A percentile compares a stretch with the other conserved stretches of the same genome.
Conservation (phyloP, 2,329 filamentous ascomycete species). For the Exophiala viscosa region DNA sequence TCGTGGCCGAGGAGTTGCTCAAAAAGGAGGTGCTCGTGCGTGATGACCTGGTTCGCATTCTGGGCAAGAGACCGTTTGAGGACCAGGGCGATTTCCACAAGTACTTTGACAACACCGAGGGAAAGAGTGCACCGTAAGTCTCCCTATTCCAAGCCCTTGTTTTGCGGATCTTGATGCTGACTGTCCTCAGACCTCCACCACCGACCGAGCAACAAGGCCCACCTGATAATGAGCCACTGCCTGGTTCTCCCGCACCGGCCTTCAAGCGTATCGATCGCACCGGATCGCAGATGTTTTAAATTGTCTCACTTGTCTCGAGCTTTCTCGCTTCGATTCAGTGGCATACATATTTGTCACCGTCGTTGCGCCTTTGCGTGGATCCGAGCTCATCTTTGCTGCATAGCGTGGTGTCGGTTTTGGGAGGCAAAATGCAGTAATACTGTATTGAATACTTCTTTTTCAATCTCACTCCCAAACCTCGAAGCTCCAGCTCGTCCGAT, state of each 20-base stretch:
- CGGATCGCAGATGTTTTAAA: background rate
- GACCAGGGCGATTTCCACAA: constrained; percentile 88
- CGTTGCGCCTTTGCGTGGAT: too few species aligned
- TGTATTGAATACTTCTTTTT: too few species aligned
- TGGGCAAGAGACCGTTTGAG: constrained; percentile 79
- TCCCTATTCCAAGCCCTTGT: background rate
- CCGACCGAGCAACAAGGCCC: constrained; percentile 23
- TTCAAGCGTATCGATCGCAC: constrained; percentile 24
- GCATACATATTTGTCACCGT: too few species aligned
- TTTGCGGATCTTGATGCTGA: background rate
- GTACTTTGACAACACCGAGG: constrained; percentile 67
- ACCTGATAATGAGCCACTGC: constrained; percentile 17
- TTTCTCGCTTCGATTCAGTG: background rate
- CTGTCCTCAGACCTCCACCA: constrained; percentile 24
- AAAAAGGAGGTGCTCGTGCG: constrained; percentile 85
- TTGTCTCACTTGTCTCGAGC: background rate
- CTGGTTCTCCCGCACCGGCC: constrained; percentile 25
- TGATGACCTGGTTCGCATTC: constrained; percentile 75
- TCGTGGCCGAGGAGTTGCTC: constrained; percentile 89
- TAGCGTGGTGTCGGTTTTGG: too few species aligned
- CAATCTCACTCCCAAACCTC: too few species aligned
- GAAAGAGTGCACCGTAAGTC: constrained; percentile 52
- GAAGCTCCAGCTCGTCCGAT: too few species aligned
- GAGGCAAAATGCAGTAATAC: too few species aligned
- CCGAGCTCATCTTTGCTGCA: too few species aligned